A percentile compares a stretch with the other conserved stretches of the same genome.
Conservation (phyloP, 1,139 yeast species). For the Blastobotrys arbuscula region DNA sequence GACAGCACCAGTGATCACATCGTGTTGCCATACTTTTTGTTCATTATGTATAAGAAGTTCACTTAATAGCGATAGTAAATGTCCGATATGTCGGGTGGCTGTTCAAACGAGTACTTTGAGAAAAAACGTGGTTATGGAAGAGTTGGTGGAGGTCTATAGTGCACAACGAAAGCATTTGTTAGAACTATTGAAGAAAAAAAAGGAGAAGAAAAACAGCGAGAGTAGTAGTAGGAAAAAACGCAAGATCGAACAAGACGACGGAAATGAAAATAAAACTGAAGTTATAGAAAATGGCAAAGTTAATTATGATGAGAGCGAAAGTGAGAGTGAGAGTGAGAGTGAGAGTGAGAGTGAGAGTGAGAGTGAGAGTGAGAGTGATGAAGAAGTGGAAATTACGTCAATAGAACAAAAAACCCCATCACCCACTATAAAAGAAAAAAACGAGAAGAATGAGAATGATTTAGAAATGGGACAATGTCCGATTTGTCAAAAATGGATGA, state of each 20-base stretch:
- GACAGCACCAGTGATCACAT: constrained; percentile 75
- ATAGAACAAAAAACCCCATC: constrained; percentile 10
- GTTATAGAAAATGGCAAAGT: background rate
- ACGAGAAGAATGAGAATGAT: constrained; percentile 1
- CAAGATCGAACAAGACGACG: background rate
- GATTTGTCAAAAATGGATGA: constrained; percentile 54
- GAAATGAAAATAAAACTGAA: background rate
- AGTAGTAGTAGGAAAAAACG: background rate
- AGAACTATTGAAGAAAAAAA: background rate
- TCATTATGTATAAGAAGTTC: constrained; percentile 80
- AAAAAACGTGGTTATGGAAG: constrained; percentile 68
- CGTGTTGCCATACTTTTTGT: constrained; percentile 89
- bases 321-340: constrained; percentile 1
- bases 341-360: background rate
- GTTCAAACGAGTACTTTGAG: constrained; percentile 66
- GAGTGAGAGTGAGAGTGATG: constrained; percentile 6
- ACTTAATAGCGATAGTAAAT: constrained; percentile 51
- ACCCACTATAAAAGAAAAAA: constrained; percentile 1
- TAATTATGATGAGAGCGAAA: constrained; percentile 11
- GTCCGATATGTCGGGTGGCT: constrained; percentile 77
- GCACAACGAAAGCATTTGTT: constrained; percentile 28
- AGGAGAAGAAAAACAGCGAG: constrained; percentile 2
- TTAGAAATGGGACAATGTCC: constrained; percentile 47
- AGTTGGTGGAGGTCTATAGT: constrained; percentile 54
- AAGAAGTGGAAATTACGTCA: constrained; percentile 11